phyloP scores from a whole-genome alignment of 1,139 yeast species.

The Blastobotrys ciferrii region DNA sequence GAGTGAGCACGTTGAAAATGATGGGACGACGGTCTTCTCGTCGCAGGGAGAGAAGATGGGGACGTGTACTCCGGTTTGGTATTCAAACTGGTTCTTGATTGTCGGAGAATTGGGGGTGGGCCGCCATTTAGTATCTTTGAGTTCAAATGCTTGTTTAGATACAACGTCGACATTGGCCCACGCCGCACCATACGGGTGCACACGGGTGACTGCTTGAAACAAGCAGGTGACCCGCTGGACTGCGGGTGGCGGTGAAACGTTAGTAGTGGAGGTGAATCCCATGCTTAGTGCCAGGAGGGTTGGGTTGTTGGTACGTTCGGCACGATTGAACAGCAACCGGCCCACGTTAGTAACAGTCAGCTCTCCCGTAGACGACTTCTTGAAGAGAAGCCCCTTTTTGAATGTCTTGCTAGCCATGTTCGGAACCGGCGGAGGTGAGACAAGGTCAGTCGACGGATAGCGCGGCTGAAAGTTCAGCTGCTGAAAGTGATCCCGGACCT shows the following conservation, averaged over 20 bases:
- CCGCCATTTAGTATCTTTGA: background rate
- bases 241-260: background rate
- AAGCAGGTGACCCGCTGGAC: slow-evolving; percentile 1
- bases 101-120: background rate
- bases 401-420: background rate
- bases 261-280: background rate
- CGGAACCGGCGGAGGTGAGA: background rate
- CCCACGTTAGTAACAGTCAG: background rate
- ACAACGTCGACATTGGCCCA: background rate
- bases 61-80: background rate
- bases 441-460: background rate
- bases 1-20: background rate
- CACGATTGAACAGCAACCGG: background rate
- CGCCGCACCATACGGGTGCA: background rate
- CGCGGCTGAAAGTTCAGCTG: slow-evolving; percentile 2
- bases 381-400: slow-evolving; percentile 2
- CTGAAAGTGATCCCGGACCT: background rate
- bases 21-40: background rate
- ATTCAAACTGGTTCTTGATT: background rate
- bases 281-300: background rate
- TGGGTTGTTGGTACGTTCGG: background rate
- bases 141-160: slow-evolving; percentile 4
- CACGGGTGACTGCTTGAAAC: background rate
- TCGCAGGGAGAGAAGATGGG: background rate
- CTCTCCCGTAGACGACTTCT: background rate